Evolutionary conservation across 768 basidiomycete species (phyloP), one percentile per base, ranked within the genome.

Genomic region (Suillus plorans): DNA sequence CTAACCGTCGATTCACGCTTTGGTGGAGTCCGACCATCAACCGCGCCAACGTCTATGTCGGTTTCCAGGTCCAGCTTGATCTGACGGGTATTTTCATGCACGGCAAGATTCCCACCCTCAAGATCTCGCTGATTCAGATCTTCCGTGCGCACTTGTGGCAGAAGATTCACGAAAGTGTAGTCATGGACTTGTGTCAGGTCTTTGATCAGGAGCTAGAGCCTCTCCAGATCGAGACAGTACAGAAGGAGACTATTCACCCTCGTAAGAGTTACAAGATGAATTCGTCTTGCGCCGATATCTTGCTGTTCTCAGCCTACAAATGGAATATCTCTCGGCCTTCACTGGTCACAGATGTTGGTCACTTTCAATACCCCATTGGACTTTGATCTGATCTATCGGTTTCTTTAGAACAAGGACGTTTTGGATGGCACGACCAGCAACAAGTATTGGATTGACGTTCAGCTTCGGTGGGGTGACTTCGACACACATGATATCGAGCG

Each of bases 201-300:
- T 97, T 99, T 72, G 97, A 99, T 79, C 96, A 98, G 78, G 97
- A 99, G 73, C 83, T 99, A 41, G 97, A 99, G 75, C 96, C 97
- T 4, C 80, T 99, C 18, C 95, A 98, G 70, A 99, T 99, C 70
- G 97, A 99, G 82, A 99, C 96, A 0, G 97, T 99, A 0, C 97
- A 99, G 78, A 99, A 99, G 79, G 97, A 99, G 79, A 98, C 97
- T 0, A 99, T 99, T 66, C 97, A 97, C 77, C 97, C 97, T 71
- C 92, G 97, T 80, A 98, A 98, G 84, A 97, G 95, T 83, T 99
- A 99, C 87, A 99, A 99, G 87, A 99, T 99, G 97, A 99, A 99
- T 80, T 97, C 95, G 9, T 97, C 95, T n/a, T 98, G 97, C 69
- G 97, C 97, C 60, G 97, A 99, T 73, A 97, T 99, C 73, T 83